Evolutionary conservation across 148 eudicot species (phyloP).

Genomic region (Cornus controversa): DNA sequence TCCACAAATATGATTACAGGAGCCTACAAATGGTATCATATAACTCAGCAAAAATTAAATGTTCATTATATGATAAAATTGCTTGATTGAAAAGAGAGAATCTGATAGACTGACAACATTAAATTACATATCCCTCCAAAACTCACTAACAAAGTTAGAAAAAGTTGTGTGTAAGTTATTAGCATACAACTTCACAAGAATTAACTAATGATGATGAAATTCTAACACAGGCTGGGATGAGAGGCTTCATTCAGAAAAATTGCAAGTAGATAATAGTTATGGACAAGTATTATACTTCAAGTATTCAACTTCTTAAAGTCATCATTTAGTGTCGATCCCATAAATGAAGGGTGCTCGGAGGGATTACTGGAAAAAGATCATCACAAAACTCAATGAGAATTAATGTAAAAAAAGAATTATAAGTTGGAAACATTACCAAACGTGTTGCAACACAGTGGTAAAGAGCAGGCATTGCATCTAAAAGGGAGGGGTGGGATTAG

Average conservation of each 20-base stretch:
- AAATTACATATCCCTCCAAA: neutral
- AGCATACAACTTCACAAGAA: neutral
- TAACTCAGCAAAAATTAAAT: neutral
- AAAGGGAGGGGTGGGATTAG: neutral
- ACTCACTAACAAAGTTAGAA: neutral
- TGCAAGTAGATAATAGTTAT: neutral
- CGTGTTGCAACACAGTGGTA: neutral
- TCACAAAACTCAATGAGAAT: too few species aligned
- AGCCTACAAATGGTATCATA: slow-evolving; percentile 52
- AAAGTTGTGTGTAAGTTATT: neutral
- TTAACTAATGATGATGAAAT: neutral
- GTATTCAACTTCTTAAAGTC: too few species aligned
- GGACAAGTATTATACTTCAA: neutral
- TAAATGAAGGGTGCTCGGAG: neutral
- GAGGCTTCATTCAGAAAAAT: neutral
- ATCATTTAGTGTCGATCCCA: too few species aligned
- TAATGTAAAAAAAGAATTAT: too few species aligned
- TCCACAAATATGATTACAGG: slow-evolving; percentile 96
- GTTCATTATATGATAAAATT: neutral
- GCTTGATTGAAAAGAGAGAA: too few species aligned
- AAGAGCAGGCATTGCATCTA: neutral
- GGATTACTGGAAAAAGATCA: neutral
- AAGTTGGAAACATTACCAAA: neutral
- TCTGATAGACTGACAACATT: too few species aligned
- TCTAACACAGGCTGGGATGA: neutral